Evolutionary conservation across 108 stramenopile genomes (phyloP), one percentile per base, ranked within the genome.

Genomic region (Asterionellopsis glacialis): DNA sequence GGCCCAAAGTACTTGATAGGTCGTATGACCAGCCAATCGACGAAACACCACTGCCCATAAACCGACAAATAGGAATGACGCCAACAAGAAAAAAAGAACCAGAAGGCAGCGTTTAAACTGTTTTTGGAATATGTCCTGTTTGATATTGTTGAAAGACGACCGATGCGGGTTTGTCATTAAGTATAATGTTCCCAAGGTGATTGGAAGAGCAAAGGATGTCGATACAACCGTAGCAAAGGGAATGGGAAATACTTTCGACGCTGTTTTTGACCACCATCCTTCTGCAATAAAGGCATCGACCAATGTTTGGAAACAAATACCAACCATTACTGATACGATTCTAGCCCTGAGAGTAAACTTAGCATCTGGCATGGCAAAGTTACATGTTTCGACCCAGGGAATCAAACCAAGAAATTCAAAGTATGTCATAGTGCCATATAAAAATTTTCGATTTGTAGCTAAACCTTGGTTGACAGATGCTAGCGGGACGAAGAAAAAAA

Each of bases 151-250:
- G 5, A 33, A 33, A 23, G 38, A 59, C 51, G 19, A 38, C 23
- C 22, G 33, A 18, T 12, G 39, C 0, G 54, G 64, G 33, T 33
- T 33, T 1, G 55, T 55, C 42, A 56, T 45, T 11, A 45, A 23
- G 41, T 68, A 68, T 11, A 68, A 23, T 12, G 50, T 38, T n/a
- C 59, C 58, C 43, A 61, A 38, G 12, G 43, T 54, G 23, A 39
- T n/a, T 47, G 50, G 59, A 13, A 57, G 27, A 19, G 59, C 50
- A 41, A 54, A 16, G 2, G 41, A 25, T 22, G 45, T 54, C 4
- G 67, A 42, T 11, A 60, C 59, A 18, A 60, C 18, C 39, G 55
- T 61, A 15, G 67, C 60, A 40, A 68, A 68, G 12, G 67, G 67
- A 44, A 68, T 61, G 41, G 67, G 67, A 54, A 61, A 68, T 6